Base-by-base conservation (phyloP, 1,284 basidiomycete species). In the Cryptococcus depauperatus region DNA sequence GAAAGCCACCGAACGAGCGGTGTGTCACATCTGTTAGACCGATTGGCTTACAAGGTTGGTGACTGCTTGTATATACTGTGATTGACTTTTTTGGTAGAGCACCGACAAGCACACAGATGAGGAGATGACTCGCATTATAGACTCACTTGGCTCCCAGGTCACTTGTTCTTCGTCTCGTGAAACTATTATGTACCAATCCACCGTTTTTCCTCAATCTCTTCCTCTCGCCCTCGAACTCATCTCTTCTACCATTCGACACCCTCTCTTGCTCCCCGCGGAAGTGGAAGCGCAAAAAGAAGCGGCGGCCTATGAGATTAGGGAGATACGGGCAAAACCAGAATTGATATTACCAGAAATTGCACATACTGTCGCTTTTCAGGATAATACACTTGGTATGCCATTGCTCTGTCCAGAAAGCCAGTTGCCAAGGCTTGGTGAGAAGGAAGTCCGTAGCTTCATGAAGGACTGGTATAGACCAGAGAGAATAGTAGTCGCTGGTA, bases 131-230 rank as follows among this genome's bases (percentile, higher is more conserved):
- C 73, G 75, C 4, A 80, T 84, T 41, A 86, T 96, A 60, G 83
- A 91, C 66, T 77, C 79, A 9, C 77, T 96, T 18, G 92, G 95
- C 37, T 90, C 91, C 18, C 90, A 96, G 71, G 89, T 97, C 49
- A 78, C 87, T 68, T 91, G 86, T 64, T 84, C 89, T 7, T 89
- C 89, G 11, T 86, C 89, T 5, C 78, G 93, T 37, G 93, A 98
- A 69, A 82, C 89, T 29, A 90, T 97, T 70, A 91, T 96, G 87
- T 98, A 97, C 70, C 93, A 97, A 72, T 92, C 93, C 14, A 88
- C 89, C 37, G 85, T 96, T 62, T 95, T 93, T 69, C 83, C 89
- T 56, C 76, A 83, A 55, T 82, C 82, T 35, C 85, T 91, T 1
- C 80, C 83, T 5, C 76, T 82, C 14, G 89, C 91, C 6, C 69